A percentile compares a stretch with the other conserved stretches of the same genome.
Evolutionary conservation across 768 basidiomycete genomes (phyloP).

Genomic region (Calocybe indica): DNA sequence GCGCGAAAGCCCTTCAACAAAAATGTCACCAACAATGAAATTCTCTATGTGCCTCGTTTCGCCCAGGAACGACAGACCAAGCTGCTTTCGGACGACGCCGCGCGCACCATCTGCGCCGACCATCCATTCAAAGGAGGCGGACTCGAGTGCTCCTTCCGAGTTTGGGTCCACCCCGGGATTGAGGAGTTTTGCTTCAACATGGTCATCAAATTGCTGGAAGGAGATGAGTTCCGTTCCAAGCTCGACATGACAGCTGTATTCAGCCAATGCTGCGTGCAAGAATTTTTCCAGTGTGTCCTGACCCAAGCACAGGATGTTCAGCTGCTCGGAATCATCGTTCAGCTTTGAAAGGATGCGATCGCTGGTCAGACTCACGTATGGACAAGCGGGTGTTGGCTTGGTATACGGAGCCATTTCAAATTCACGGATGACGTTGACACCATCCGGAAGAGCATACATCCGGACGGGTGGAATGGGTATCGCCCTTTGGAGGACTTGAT

Average conservation of each 20-base stretch:
- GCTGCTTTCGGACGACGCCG: slow-evolving; percentile 33
- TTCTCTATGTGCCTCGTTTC: slow-evolving; percentile 28
- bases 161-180: slow-evolving; percentile 13
- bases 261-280: slow-evolving; percentile 26
- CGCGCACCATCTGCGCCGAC: slow-evolving; percentile 41
- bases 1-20: slow-evolving; percentile 31
- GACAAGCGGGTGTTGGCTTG: slow-evolving; percentile 24
- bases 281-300: slow-evolving; percentile 32
- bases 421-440: slow-evolving; percentile 17
- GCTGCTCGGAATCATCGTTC: slow-evolving; percentile 11
- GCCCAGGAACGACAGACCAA: slow-evolving; percentile 34
- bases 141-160: slow-evolving; percentile 18
- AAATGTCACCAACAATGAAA: slow-evolving; percentile 36
- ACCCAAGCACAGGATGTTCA: slow-evolving; percentile 26
- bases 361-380: slow-evolving; percentile 21
- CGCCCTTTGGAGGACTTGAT: slow-evolving; percentile 28
- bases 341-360: background rate
- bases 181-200: slow-evolving; percentile 29
- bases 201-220: slow-evolving; percentile 30
- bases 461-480: slow-evolving; percentile 19
- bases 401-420: slow-evolving; percentile 26
- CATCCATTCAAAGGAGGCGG: slow-evolving; percentile 26
- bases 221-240: slow-evolving; percentile 38
- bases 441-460: slow-evolving; percentile 29
- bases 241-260: slow-evolving; percentile 31